Conservation (phyloP, 257 asterid species). For the Rehmannia glutinosa region DNA sequence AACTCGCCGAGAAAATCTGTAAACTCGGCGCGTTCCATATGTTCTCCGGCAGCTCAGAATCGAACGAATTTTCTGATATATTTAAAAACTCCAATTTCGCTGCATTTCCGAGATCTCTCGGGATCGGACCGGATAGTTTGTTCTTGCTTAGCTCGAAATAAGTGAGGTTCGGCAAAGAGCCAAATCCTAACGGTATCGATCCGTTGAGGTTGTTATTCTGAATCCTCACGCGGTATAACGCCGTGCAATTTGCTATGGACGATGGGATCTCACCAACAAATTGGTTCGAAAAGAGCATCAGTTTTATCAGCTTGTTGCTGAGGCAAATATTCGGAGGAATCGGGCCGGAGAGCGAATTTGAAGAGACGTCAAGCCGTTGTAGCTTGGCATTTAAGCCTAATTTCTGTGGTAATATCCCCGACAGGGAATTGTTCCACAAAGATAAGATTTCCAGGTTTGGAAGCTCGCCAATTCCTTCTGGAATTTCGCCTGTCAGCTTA, state of each 20-base stretch:
- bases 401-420: slow-evolving; percentile 64
- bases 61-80: slow-evolving; percentile 56
- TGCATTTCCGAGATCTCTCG: slow-evolving; percentile 67
- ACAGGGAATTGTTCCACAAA: slow-evolving; percentile 80
- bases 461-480: slow-evolving; percentile 64
- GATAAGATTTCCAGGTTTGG: slow-evolving; percentile 51
- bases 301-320: slow-evolving; percentile 41
- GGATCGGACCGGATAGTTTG: slow-evolving; percentile 57
- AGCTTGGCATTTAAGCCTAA: slow-evolving; percentile 70
- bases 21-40: slow-evolving; percentile 72
- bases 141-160: slow-evolving; percentile 71
- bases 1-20: slow-evolving; percentile 58
- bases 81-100: slow-evolving; percentile 47
- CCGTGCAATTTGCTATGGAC: slow-evolving; percentile 56
- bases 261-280: slow-evolving; percentile 64
- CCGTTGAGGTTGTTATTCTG: slow-evolving; percentile 79
- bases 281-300: slow-evolving; percentile 69
- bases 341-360: slow-evolving; percentile 66
- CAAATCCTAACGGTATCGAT: slow-evolving; percentile 76
- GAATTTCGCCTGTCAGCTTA: slow-evolving; percentile 65
- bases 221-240: slow-evolving; percentile 53
- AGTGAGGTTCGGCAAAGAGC: slow-evolving; percentile 56
- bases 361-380: slow-evolving; percentile 68
- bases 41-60: slow-evolving; percentile 47
- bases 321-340: slow-evolving; percentile 75